A percentile compares a stretch with the other conserved stretches of the same genome.
These are phyloP conservation scores for Termitomyces sp. DNA, from an alignment of 768 basidiomycete species.

Conservation along the genomic window DNA sequence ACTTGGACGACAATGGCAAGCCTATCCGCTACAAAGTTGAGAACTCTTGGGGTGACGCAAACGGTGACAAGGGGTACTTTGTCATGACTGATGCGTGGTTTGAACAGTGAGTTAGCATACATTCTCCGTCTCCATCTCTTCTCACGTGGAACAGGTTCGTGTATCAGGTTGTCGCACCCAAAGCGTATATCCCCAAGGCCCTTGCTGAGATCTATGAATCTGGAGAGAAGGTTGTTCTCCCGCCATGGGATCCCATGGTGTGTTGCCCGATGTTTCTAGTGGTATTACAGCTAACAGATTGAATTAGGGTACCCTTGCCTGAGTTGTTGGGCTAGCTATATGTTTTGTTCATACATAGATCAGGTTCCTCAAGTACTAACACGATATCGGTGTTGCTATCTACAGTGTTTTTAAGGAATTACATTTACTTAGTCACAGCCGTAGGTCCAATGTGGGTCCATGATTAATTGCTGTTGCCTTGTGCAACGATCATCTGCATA, in stretches of 20 bases:
- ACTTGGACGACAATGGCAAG: conserved; percentile 71
- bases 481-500: too few relatives aligned
- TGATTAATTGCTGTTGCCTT: too few relatives aligned
- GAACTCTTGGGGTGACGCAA: conserved; percentile 86
- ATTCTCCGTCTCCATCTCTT: background rate
- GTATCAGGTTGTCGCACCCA: conserved; percentile 91
- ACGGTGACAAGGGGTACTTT: conserved; percentile 84
- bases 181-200: conserved; percentile 73
- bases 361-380: background rate
- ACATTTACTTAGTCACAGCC: too few relatives aligned
- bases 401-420: background rate
- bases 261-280: conserved; percentile 15
- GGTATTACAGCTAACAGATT: background rate
- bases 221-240: conserved; percentile 64
- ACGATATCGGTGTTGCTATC: background rate
- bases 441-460: too few relatives aligned
- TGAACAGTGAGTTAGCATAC: conserved; percentile 59
- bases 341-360: background rate
- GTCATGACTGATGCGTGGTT: conserved; percentile 95
- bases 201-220: conserved; percentile 79
- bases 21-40: conserved; percentile 95
- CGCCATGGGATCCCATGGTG: conserved; percentile 93
- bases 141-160: conserved; percentile 55
- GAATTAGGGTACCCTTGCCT: conserved; percentile 1
- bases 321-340: background rate